These are phyloP conservation scores for Trichoderma sp. DNA, from an alignment of 2,329 filamentous ascomycete genomes.

Conservation along the genomic window DNA sequence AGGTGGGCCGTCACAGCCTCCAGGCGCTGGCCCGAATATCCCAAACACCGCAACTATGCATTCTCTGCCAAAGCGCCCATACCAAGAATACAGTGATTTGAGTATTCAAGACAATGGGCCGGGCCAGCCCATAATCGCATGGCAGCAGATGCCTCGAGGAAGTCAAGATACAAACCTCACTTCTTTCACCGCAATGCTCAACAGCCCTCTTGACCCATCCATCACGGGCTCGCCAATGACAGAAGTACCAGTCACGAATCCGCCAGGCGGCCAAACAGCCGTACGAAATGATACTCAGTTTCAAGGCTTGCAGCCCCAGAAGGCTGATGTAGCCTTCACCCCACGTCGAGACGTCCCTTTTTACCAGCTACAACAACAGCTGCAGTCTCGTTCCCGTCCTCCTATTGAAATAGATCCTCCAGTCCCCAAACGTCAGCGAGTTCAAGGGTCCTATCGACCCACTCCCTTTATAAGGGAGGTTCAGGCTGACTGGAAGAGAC, in stretches of 20 bases:
- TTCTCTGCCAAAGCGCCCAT: constrained; percentile 38
- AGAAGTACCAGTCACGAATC: constrained; percentile 32
- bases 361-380: not conserved
- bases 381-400: not conserved
- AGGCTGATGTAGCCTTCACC: not conserved
- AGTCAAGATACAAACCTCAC: constrained; percentile 31
- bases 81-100: constrained; percentile 26
- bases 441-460: not conserved
- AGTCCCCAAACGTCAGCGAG: not conserved
- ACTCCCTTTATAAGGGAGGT: not conserved
- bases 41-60: constrained; percentile 43
- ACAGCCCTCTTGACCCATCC: constrained; percentile 37
- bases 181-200: constrained; percentile 40
- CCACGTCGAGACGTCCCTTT: not conserved
- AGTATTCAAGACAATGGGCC: constrained; percentile 28
- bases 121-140: constrained; percentile 25
- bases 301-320: not conserved
- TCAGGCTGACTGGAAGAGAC: constrained; percentile 37
- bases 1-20: constrained; percentile 31
- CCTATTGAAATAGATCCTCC: not conserved
- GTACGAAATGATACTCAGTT: constrained; percentile 37
- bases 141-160: constrained; percentile 25
- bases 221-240: constrained; percentile 55
- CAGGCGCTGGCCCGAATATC: constrained; percentile 21
- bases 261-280: constrained; percentile 60